phyloP scores from a whole-genome alignment of 176 grass and related monocot species.

The Dactylis glomerata region DNA sequence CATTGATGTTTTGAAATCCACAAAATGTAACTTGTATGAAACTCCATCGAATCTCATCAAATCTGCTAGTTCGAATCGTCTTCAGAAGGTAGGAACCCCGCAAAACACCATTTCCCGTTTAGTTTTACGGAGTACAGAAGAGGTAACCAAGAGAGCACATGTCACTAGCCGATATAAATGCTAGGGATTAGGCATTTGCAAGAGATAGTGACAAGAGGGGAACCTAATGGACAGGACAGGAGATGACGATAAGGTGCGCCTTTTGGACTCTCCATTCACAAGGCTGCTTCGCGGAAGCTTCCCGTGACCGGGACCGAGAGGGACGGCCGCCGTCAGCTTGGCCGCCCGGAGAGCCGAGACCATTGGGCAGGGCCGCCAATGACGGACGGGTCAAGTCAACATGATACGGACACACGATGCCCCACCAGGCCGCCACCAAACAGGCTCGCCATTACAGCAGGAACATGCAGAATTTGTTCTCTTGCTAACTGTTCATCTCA shows the following conservation, averaged over 20 bases:
- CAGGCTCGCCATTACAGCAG: background rate
- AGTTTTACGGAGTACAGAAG: background rate
- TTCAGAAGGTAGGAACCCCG: too few species aligned
- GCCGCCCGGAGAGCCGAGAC: background rate
- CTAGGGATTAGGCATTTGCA: background rate
- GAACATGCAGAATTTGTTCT: background rate
- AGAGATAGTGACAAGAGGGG: background rate
- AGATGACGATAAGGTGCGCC: background rate
- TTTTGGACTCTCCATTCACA: background rate
- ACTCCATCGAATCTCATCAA: too few species aligned
- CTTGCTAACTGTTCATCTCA: background rate
- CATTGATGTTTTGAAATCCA: too few species aligned
- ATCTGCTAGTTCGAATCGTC: too few species aligned
- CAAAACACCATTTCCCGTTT: background rate
- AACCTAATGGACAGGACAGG: background rate
- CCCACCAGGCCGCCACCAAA: background rate
- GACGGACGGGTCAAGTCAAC: background rate
- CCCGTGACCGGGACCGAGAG: background rate
- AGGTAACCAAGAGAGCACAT: background rate
- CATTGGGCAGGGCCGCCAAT: background rate
- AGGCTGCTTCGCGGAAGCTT: slow-evolving; percentile 49
- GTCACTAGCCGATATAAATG: background rate
- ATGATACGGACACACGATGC: background rate
- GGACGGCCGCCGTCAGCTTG: background rate
- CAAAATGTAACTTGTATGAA: too few species aligned